Conservation (phyloP, 1,284 basidiomycete genomes). For the Cutaneotrichosporon sp. region DNA sequence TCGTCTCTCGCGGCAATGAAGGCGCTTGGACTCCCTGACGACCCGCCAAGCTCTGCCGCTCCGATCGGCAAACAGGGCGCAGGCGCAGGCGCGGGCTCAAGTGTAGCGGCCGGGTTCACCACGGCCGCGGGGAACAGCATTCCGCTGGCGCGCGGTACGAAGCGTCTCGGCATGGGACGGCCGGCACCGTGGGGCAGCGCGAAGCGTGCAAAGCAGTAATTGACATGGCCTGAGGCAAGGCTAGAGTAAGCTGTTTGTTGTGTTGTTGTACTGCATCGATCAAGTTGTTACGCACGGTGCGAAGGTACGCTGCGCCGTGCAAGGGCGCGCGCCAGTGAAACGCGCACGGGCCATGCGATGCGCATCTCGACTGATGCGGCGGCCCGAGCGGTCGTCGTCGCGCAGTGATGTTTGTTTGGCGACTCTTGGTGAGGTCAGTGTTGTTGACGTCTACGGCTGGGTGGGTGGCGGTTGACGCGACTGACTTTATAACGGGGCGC, state of each 20-base stretch:
- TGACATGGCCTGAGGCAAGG: no score
- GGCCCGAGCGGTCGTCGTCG: no score
- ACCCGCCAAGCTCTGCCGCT: neutral
- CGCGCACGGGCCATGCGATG: no score
- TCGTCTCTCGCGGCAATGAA: conserved; percentile 35
- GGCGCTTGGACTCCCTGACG: conserved; percentile 5
- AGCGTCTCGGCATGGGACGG: conserved; percentile 45
- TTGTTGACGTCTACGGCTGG: no score
- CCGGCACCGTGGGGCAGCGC: conserved; percentile 36
- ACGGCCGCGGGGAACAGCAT: conserved; percentile 3
- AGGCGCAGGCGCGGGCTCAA: neutral
- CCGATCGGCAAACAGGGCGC: neutral
- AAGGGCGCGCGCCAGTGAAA: no score
- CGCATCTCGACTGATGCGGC: no score
- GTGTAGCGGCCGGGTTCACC: neutral
- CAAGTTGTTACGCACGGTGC: no score
- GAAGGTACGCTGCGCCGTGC: no score
- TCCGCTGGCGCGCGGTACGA: conserved; percentile 30
- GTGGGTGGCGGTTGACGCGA: no score
- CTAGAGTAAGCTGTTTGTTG: neutral
- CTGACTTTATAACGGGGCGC: no score
- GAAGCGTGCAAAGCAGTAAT: conserved; percentile 10
- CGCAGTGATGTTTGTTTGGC: no score
- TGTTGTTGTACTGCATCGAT: neutral
- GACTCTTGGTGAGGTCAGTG: no score